Base-by-base conservation (phyloP, 139 green algal genomes). In the Coelastrella sp. region DNA sequence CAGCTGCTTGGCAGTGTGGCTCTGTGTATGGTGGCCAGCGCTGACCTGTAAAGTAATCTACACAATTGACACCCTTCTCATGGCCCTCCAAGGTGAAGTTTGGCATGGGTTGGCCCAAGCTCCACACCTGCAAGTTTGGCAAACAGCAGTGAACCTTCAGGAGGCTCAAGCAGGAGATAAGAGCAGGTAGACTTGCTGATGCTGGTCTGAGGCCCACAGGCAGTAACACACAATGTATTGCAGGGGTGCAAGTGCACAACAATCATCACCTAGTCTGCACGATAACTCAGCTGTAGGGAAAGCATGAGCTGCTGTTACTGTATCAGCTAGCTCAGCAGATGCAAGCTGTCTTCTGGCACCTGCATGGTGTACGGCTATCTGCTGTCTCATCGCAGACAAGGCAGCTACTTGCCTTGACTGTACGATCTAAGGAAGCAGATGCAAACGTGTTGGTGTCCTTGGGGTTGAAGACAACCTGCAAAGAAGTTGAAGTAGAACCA, bases 361-460 rank as follows among this genome's bases (percentile, higher is more conserved):
- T 70, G 63, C 63, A 70, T 49, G 3, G 35, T 49, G 35, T 49
- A 70, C 63, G 14, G 5, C 4, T 70, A 15, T 70, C 35, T 49
- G 35, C 35, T 3, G 35, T 49, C 35, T 49, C 35, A 49, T 49
- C 35, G 35, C 35, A 49, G 35, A 49, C 35, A 49, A 49, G 35
- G 35, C 35, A 49, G 35, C 35, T 49, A 12, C 90, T 65, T 87
- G 98, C 97, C 95, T 99, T 99, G 93, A 99, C 95, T 11, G 96
- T 99, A 73, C 98, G 94, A 91, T 99, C 98, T 63, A 99, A 93
- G 0, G 97, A 99, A 14, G 98, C 98, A 11, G 93, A 97, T 0
- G 98, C 98, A 95, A 99, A 99, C 25, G 98, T 99, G 95, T 99
- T 99, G 88, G 97, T 98, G 94, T 99, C 98, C 93, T 99, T 99